Base-by-base conservation (phyloP, 352 stramenopile species). In the Achlya hypogyna region DNA sequence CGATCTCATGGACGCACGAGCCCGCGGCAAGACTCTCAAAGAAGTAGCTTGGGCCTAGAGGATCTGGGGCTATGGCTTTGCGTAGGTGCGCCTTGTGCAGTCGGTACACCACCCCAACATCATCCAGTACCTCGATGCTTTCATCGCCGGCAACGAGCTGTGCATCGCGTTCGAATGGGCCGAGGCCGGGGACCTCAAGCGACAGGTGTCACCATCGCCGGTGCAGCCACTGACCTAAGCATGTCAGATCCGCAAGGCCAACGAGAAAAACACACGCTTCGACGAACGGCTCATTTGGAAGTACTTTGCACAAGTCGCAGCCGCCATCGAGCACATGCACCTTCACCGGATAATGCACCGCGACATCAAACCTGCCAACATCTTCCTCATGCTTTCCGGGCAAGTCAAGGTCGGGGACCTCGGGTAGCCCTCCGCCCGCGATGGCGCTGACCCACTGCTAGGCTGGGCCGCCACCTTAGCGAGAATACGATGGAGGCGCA, bases 161-260 rank as follows among this genome's bases (percentile, higher is more conserved):
- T 86, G 90, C 69, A 98, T 98, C 72, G 89, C 91, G 22, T 96
- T 98, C 69, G 91, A 97, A 72, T 98, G 90, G 91, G 91, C 92
- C 51, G 87, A 93, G 67, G 93, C 91, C 4, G 93, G 93, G 2
- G 91, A 98, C 65, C 71, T 98, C 4, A 98, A 98, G 77, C 76
- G 91, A 0, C 91, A 98, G 59, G 64, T 87, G n/a, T 18, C 31
- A 74, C 45, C 5, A 32, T 64, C 18, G 28, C 22, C 12, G 31
- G n/a, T 51, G 12, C 27, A 8, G 16, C n/a, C 53, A 49, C 20
- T 23, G 14, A 14, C n/a, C n/a, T n/a, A 9, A 9, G 12, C 18
- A 23, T 9, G 12, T 22, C 45, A 73, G 74, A 87, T 96, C 45
- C 82, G 87, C 18, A 96, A 97, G 53, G 92, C 93, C 20, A 84